Base-by-base conservation (phyloP, 2,329 filamentous ascomycete genomes). In the Xylaria polymorpha region DNA sequence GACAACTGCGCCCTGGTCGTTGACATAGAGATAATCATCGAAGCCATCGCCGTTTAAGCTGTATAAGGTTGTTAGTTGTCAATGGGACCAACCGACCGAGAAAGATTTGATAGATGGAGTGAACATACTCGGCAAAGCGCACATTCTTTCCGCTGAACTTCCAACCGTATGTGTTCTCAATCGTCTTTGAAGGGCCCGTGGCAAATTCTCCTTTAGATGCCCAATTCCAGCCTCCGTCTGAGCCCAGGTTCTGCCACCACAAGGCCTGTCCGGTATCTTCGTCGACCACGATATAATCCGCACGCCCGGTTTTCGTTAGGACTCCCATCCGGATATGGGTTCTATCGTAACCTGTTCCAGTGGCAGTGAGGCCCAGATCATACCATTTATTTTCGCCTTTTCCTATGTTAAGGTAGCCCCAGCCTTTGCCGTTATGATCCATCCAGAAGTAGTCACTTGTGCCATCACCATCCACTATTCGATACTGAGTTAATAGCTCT, bases 71-170 rank as follows among this genome's bases (percentile, higher is more conserved):
- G 4, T 35, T 35, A 35, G 32, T 35, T 35, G 8, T 35, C 32
- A 35, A 35, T 35, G 4, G 4, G 32, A 35, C 32, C 8, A 35
- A 35, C 32, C 32, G 32, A 35, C 32, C 32, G 32, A 35, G 32
- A 8, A 8, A 35, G 4, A 35, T 35, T 35, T 35, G 32, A 8
- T 35, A 4, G 8, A 35, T 35, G 32, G 32, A 35, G 32, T 35
- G 32, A 35, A 44, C 55, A 15, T 58, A 58, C 55, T 58, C 55
- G 4, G 55, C 55, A 58, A 58, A 58, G 10, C 55, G 55, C 37
- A 58, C 55, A 10, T 58, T 43, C 37, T 22, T 58, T 1, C 55
- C 55, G 10, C 14, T 58, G 14, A 58, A 58, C 55, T 41, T 58
- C 55, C 55, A 58, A 3, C 55, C 55, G 37, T 43, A 58, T n/a